phyloP scores from a whole-genome alignment of 306 rosid genomes.

The Quercus cerris region DNA sequence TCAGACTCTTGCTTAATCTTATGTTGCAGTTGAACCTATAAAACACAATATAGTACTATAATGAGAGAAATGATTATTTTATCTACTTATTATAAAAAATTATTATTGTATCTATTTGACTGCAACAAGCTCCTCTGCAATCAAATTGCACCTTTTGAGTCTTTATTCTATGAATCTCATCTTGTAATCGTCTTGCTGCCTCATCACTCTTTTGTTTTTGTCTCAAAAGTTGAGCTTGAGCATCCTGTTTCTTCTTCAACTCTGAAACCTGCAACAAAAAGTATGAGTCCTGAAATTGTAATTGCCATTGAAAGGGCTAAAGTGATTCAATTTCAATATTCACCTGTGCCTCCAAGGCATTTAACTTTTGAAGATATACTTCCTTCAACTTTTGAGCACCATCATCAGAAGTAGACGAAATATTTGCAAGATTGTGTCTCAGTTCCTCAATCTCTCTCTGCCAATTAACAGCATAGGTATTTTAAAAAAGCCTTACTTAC shows the following conservation, averaged over 20 bases:
- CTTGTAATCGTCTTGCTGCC: slow-evolving; percentile 79
- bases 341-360: slow-evolving; percentile 84
- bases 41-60: slow-evolving; percentile 12
- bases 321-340: slow-evolving; percentile 13
- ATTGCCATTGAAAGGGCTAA: slow-evolving; percentile 1
- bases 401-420: slow-evolving; percentile 78
- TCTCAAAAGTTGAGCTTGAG: slow-evolving; percentile 76
- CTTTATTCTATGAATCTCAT: slow-evolving; percentile 88
- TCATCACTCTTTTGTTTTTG: slow-evolving; percentile 93
- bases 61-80: neutral
- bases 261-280: slow-evolving; percentile 66
- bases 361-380: slow-evolving; percentile 86
- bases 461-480: neutral
- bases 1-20: slow-evolving; percentile 97
- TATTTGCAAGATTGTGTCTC: slow-evolving; percentile 55
- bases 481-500: neutral
- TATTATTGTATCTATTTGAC: neutral
- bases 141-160: slow-evolving; percentile 63
- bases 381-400: slow-evolving; percentile 85
- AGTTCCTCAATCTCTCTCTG: slow-evolving; percentile 88
- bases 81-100: neutral
- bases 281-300: slow-evolving; percentile 13
- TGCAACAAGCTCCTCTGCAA: neutral
- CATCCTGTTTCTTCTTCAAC: slow-evolving; percentile 87
- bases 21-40: slow-evolving; percentile 90